Evolutionary conservation across 768 basidiomycete species (phyloP).

Genomic region (Mycena venus): DNA sequence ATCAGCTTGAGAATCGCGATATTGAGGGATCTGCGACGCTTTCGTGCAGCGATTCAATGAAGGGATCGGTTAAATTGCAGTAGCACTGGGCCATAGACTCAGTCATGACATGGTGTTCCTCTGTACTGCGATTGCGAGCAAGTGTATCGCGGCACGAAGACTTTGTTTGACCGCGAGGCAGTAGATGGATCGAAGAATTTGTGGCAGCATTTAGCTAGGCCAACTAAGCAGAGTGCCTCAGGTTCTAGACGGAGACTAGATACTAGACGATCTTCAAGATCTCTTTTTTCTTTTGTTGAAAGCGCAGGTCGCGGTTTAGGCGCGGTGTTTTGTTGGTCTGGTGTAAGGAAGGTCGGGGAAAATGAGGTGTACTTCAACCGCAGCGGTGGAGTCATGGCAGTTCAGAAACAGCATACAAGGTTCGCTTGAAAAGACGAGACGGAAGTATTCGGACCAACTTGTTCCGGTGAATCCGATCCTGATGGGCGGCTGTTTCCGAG

Average conservation of each 20-base stretch:
- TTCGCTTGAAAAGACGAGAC: too few species aligned
- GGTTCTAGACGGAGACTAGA: conserved; percentile 9
- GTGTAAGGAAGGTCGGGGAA: too few species aligned
- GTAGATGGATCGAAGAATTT: neutral
- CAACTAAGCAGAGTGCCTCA: neutral
- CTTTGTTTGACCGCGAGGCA: neutral
- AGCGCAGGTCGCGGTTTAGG: neutral
- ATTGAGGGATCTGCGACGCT: neutral
- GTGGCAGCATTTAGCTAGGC: conserved; percentile 4
- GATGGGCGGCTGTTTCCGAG: too few species aligned
- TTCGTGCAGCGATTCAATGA: neutral
- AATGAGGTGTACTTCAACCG: too few species aligned
- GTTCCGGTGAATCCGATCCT: too few species aligned
- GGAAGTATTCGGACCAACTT: too few species aligned
- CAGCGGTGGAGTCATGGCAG: too few species aligned
- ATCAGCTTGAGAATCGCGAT: neutral
- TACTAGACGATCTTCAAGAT: neutral
- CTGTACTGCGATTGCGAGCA: conserved; percentile 5
- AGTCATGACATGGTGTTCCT: neutral
- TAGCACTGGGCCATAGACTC: neutral
- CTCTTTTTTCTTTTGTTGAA: neutral
- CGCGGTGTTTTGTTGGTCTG: neutral
- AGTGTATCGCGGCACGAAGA: neutral
- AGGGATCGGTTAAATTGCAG: conserved; percentile 6
- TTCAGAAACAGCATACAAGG: too few species aligned